Percentiles rank a stretch among this genome's conserved stretches.
These are phyloP conservation scores for Hyaloperonospora brassicae DNA, from an alignment of 352 stramenopile species.

Conservation along the genomic window DNA sequence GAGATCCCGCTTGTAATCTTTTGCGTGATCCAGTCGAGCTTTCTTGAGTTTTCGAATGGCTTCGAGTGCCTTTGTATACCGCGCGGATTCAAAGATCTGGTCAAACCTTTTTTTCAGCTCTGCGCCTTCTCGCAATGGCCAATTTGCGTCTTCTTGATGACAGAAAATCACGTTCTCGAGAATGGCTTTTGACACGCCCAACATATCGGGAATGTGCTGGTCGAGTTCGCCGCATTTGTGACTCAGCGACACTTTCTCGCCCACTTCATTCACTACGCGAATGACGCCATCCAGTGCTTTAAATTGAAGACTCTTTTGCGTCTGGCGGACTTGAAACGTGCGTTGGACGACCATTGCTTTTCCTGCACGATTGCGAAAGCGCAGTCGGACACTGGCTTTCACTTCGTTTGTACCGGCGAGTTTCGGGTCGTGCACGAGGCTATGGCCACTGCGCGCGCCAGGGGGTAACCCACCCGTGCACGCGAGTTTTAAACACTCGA, in stretches of 20 bases:
- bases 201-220: conserved; percentile 88
- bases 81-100: conserved; percentile 98
- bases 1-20: conserved; percentile 93
- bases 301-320: conserved; percentile 87
- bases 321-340: conserved; percentile 92
- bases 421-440: conserved; percentile 96
- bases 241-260: conserved; percentile 86
- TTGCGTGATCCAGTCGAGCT: conserved; percentile 57
- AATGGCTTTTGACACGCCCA: conserved; percentile 96
- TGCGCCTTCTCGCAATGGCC: conserved; percentile 92
- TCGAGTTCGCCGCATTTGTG: conserved; percentile 96
- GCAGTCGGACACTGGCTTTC: conserved; percentile 80
- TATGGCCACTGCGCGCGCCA: conserved; percentile 80
- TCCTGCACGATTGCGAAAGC: conserved; percentile 88
- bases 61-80: conserved; percentile 97
- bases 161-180: conserved; percentile 99
- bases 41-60: conserved; percentile 93
- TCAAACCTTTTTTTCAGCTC: conserved; percentile 99
- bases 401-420: conserved; percentile 89
- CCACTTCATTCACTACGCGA: conserved; percentile 83
- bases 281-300: conserved; percentile 95
- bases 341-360: conserved; percentile 89
- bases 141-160: conserved; percentile 97
- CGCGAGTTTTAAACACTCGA: conserved; percentile 98
- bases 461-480: conserved; percentile 93